Conservation (phyloP, 768 basidiomycete genomes). For the Coprinopsis sp. region DNA sequence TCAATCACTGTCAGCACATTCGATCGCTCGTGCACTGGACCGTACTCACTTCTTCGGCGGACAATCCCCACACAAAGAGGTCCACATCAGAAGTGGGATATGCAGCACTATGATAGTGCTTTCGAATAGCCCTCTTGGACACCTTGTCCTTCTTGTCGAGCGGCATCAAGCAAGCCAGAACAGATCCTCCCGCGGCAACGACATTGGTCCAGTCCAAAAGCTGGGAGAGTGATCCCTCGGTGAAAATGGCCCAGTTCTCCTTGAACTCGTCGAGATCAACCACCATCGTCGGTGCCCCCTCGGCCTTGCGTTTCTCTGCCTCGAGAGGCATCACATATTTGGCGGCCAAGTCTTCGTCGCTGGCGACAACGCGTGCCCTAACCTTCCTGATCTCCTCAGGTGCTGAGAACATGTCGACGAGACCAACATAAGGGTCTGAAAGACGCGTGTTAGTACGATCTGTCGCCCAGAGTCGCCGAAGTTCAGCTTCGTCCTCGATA, state of each 20-base stretch:
- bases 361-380: slow-evolving; percentile 40
- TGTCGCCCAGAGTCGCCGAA: slow-evolving; percentile 53
- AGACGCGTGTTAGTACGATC: slow-evolving; percentile 44
- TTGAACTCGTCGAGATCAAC: slow-evolving; percentile 51
- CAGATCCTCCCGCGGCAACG: slow-evolving; percentile 56
- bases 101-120: slow-evolving; percentile 49
- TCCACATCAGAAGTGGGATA: slow-evolving; percentile 63
- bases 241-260: slow-evolving; percentile 61
- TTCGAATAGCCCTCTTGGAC: slow-evolving; percentile 53
- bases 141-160: slow-evolving; percentile 42
- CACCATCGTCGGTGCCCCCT: slow-evolving; percentile 48
- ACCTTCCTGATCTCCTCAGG: slow-evolving; percentile 45
- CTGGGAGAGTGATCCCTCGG: slow-evolving; percentile 57
- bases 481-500: slow-evolving; percentile 50
- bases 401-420: slow-evolving; percentile 55
- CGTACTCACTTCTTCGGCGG: slow-evolving; percentile 41
- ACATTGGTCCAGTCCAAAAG: slow-evolving; percentile 60
- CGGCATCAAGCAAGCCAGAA: slow-evolving; percentile 54
- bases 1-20: neutral
- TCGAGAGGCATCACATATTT: slow-evolving; percentile 54
- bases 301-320: slow-evolving; percentile 38
- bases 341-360: slow-evolving; percentile 34
- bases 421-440: slow-evolving; percentile 47
- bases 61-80: slow-evolving; percentile 58
- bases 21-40: neutral